These are phyloP conservation scores for Neofusicoccum ribis DNA, from an alignment of 2,329 filamentous ascomycete species.

Conservation along the genomic window DNA sequence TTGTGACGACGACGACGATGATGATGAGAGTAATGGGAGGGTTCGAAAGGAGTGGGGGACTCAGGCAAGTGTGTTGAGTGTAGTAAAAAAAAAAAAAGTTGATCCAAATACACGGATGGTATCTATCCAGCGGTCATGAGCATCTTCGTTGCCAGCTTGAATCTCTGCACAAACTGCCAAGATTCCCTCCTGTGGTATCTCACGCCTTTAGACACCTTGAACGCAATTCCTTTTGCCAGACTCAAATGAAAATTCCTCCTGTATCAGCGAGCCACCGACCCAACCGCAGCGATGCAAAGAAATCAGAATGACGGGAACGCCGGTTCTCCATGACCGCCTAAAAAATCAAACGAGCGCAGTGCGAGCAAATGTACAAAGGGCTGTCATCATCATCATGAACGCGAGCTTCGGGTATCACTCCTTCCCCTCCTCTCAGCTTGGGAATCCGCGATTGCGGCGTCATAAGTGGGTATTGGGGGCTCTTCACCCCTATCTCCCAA, in stretches of 20 bases:
- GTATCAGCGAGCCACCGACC: neutral
- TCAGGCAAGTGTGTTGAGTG: neutral
- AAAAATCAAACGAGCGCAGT: slow-evolving; percentile 4
- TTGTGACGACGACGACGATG: slow-evolving; percentile 34
- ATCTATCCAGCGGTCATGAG: slow-evolving; percentile 19
- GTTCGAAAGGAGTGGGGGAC: slow-evolving; percentile 20
- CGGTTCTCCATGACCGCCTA: slow-evolving; percentile 9
- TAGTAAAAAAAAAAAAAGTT: slow-evolving; percentile 6
- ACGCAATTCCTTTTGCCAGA: slow-evolving; percentile 1
- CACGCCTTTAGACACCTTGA: slow-evolving; percentile 8
- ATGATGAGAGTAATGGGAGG: slow-evolving; percentile 20
- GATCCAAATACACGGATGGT: slow-evolving; percentile 12
- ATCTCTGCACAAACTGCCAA: slow-evolving; percentile 4
- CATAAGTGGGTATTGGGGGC: slow-evolving; percentile 81
- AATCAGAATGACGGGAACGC: slow-evolving; percentile 6
- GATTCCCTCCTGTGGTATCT: slow-evolving; percentile 8
- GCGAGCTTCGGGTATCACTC: slow-evolving; percentile 57
- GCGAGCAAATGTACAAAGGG: slow-evolving; percentile 13
- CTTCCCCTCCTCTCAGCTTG: slow-evolving; percentile 73
- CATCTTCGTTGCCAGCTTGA: neutral
- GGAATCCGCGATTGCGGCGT: slow-evolving; percentile 83
- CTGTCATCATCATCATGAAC: slow-evolving; percentile 32
- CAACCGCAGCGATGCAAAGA: slow-evolving; percentile 3
- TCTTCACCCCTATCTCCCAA: slow-evolving; percentile 26
- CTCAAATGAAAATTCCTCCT: neutral